Base-by-base conservation (phyloP, 176 grass and related monocot species). In the Hsuehochloa calcarea region DNA sequence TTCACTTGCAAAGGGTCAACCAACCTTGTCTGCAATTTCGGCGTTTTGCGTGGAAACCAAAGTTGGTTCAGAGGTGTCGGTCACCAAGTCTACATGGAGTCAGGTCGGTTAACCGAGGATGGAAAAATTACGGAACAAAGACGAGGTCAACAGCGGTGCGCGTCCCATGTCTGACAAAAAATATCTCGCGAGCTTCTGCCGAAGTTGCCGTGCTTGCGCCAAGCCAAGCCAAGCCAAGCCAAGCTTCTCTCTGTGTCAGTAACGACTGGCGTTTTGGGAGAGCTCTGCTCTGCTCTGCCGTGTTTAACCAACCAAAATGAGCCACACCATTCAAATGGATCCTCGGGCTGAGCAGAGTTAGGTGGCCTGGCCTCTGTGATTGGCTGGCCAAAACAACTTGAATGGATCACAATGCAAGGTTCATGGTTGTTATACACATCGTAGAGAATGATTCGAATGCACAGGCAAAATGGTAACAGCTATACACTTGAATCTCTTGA, bases 401-500 rank as follows among this genome's bases (percentile, higher is more conserved):
- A n/a, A n/a, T n/a, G 29, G 20, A 63, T 35, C 68, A 74, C 4
- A 10, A 49, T 20, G 11, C 68, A 44, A 43, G 22, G 38, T 23
- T 58, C 23, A 14, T 68, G n/a, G 10, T 58, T 1, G 9, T 5
- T 17, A 38, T 56, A 23, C 47, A 43, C 65, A 16, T 14, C 15
- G 58, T 65, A 67, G 50, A 81, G 25, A 60, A 54, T 68, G 68
- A 52, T 52, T 26, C 50, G 2, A 74, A 58, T 66, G 76, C 14
- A 34, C 6, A 29, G 4, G 34, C 12, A 11, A 74, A 16, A 71
- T 55, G 15, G 2, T 46, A 72, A 72, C 65, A 79, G 16, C 74
- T 90, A 68, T 90, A 90, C 89, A 87, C 55, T 84, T 55, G 60
- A 31, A 37, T 51, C 43, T 54, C 71, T 68, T 16, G 64, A 70